Conservation (phyloP, 2,329 filamentous ascomycete genomes). For the Penicillium sp. region DNA sequence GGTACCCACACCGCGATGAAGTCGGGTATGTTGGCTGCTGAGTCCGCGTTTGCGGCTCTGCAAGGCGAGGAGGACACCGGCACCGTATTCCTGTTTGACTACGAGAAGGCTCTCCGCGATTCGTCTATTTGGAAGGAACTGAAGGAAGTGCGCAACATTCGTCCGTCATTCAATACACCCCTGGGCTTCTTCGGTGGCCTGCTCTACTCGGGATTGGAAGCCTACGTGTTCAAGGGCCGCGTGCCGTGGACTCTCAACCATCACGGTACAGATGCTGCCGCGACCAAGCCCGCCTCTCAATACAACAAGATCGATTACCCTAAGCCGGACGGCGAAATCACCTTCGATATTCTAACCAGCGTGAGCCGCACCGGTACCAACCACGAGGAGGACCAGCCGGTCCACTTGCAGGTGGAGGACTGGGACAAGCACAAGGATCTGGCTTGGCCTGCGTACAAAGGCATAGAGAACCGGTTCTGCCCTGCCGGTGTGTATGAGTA, state of each 20-base stretch:
- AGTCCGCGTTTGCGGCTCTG: slow-evolving; percentile 83
- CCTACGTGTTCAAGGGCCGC: slow-evolving; percentile 81
- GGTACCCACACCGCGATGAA: slow-evolving; percentile 98
- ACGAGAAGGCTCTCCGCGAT: slow-evolving; percentile 84
- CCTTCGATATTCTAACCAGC: slow-evolving; percentile 93
- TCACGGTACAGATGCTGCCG: slow-evolving; percentile 73
- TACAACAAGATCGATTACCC: slow-evolving; percentile 92
- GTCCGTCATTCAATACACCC: slow-evolving; percentile 87
- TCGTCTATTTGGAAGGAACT: slow-evolving; percentile 94
- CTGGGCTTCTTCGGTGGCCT: slow-evolving; percentile 89
- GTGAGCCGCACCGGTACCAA: slow-evolving; percentile 96
- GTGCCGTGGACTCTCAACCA: slow-evolving; percentile 93
- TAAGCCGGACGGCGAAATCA: slow-evolving; percentile 93
- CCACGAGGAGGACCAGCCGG: slow-evolving; percentile 97
- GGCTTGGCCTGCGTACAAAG: slow-evolving; percentile 86
- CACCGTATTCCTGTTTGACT: slow-evolving; percentile 89
- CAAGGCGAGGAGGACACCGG: slow-evolving; percentile 60
- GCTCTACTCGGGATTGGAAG: slow-evolving; percentile 89
- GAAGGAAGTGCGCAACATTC: slow-evolving; percentile 94
- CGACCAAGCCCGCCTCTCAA: slow-evolving; percentile 78
- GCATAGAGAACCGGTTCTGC: slow-evolving; percentile 94
- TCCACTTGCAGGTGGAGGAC: slow-evolving; percentile 92
- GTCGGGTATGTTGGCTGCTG: slow-evolving; percentile 93
- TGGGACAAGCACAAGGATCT: slow-evolving; percentile 87
- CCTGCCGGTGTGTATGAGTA: slow-evolving; percentile 98